Base-by-base conservation (phyloP, 139 green algal species). In the Spirogloea muscicola region DNA sequence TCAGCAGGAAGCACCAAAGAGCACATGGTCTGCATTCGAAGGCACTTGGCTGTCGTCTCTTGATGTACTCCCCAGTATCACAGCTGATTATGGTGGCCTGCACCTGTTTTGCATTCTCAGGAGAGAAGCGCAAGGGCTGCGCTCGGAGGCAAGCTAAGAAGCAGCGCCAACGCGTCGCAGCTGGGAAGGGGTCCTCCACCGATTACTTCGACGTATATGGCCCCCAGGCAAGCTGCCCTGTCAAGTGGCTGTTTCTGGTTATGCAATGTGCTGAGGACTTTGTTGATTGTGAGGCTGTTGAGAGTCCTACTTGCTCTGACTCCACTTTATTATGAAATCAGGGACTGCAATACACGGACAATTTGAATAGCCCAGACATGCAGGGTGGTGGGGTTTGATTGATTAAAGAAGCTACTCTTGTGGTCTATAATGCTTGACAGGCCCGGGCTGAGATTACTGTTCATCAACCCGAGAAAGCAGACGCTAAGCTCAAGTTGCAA, bases 181-280 rank as follows among this genome's bases (percentile, higher is more conserved):
- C 29, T 33, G 68, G 68, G 1, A 76, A 76, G 31, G 68, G 68
- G 16, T 34, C 58, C 7, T 10, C 7, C 18, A 63, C 49, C 31
- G 51, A 76, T 49, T 76, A 68, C 49, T 76, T 40, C 29, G 68
- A 76, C 49, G 68, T 76, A 29, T 76, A 76, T 25, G 68, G 68
- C 29, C 2, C 48, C 16, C n/a, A 76, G 40, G 68, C 68, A 16
- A 21, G 68, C 16, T 63, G 13, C 36, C 63, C 63, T 58, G 9
- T 36, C 18, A 41, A 65, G 57, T 21, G 18, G 27, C 13, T 16
- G 13, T 13, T 41, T 65, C 18, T 65, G 27, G 46, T 55, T 21
- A 31, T 21, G 21, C 46, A 31, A 21, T 55, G 46, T 21, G 21
- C 46, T 31, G 21, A 21, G 46, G 21, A 55, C 46, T 21, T 31